Evolutionary conservation across 768 basidiomycete species (phyloP), one percentile per base, ranked within the genome.

Genomic region (Arthromyces matolae): DNA sequence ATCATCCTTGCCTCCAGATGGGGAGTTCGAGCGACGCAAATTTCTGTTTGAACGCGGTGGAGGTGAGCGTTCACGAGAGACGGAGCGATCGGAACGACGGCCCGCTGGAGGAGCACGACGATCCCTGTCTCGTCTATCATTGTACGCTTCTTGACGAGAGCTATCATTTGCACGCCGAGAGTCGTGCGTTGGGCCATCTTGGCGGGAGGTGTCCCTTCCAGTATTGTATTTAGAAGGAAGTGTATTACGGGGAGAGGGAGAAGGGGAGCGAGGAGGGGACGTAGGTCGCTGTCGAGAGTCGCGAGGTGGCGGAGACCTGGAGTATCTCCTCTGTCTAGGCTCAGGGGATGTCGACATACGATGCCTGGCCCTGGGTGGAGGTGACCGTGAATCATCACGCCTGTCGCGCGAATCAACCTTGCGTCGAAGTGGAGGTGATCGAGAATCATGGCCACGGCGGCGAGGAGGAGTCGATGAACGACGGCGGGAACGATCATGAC

Each of bases 381-480:
- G 59, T 1, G 64, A 55, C 34, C 56, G 57, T 5, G 64, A 60
- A 34, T 53, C 53, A 40, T 60, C 53, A 23, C 64, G 55, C 24
- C 54, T 40, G 22, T 33, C 33, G 19, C 51, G 54, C 23, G 45
- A 36, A 13, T 34, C 34, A 9, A 38, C 27, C 14, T 33, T 28
- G 29, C 31, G 49, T n/a, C 49, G 49, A 20, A 55, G 60, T 3
- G 61, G 54, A 2, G 57, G 55, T 31, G 60, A 55, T 12, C 38
- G 39, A 8, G 60, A 58, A 24, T 53, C 52, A 33, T 55, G 53
- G 6, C 51, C 52, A 6, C 55, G 57, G n/a, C 55, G 59, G 22
- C 56, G 63, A n/a, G 57, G 52, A 20, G 66, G 61, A 10, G 61
- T 53, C 9, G 60, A 51, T n/a, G 60, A 52, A 31, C 64, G 62